Evolutionary conservation across 305 asterid species (phyloP).

Genomic region (Rubia balearica): DNA sequence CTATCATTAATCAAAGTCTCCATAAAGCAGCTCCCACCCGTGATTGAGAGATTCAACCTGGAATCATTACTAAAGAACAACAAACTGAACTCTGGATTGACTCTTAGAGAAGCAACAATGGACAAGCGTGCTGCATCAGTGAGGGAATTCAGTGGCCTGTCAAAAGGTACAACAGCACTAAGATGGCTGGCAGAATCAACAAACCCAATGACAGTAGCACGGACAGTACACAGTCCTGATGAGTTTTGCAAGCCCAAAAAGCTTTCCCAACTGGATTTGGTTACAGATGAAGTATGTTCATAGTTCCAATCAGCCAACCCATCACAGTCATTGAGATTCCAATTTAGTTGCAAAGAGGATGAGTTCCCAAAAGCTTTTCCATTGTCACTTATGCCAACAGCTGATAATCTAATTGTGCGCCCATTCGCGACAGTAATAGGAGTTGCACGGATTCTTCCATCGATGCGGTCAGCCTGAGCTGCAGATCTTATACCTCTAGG

Average conservation of each 20-base stretch:
- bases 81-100: constrained; percentile 63
- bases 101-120: constrained; percentile 72
- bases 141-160: constrained; percentile 31
- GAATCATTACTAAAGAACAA: constrained; percentile 65
- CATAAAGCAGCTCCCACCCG: constrained; percentile 75
- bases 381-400: constrained; percentile 63
- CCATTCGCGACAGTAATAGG: constrained; percentile 80
- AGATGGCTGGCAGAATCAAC: constrained; percentile 34
- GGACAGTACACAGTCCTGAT: constrained; percentile 65
- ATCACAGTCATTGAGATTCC: constrained; percentile 68
- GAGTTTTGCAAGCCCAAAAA: constrained; percentile 61
- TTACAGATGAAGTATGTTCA: constrained; percentile 26
- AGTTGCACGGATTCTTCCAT: constrained; percentile 51
- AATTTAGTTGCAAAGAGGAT: constrained; percentile 64
- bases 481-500: constrained; percentile 50
- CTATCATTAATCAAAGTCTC: constrained; percentile 61
- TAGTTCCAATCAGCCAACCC: constrained; percentile 56
- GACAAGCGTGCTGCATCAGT: constrained; percentile 72
- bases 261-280: constrained; percentile 76
- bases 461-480: constrained; percentile 53
- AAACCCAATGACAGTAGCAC: constrained; percentile 45
- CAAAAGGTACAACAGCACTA: constrained; percentile 27
- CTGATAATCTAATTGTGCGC: constrained; percentile 68
- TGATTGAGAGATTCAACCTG: constrained; percentile 59
- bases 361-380: constrained; percentile 80